phyloP scores from a whole-genome alignment of 2,329 filamentous ascomycete species.

The Cordyceps fumosorosea region DNA sequence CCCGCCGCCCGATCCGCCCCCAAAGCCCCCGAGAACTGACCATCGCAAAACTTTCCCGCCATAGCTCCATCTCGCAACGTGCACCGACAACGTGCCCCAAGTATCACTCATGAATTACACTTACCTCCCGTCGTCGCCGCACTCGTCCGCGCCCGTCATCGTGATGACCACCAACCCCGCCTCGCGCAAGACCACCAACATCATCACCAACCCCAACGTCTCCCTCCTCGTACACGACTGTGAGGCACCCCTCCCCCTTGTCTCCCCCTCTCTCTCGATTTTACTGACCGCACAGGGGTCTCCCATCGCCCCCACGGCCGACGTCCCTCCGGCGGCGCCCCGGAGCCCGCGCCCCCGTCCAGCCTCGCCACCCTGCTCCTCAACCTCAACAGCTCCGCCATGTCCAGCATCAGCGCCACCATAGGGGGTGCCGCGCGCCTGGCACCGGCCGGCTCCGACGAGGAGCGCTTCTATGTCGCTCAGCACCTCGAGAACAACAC shows the following conservation, averaged over 20 bases:
- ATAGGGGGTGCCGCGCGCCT: conserved; percentile 84
- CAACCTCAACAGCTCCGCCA: conserved; percentile 82
- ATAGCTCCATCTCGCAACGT: conserved; percentile 93
- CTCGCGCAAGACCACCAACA: conserved; percentile 74
- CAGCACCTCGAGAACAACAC: conserved; percentile 89
- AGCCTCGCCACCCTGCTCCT: conserved; percentile 77
- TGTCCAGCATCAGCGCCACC: conserved; percentile 85
- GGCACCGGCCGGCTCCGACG: conserved; percentile 64
- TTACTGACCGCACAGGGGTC: conserved; percentile 51
- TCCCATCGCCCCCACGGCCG: conserved; percentile 73
- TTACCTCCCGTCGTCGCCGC: conserved; percentile 76
- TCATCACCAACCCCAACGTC: conserved; percentile 77
- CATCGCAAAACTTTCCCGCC: neutral
- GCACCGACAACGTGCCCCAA: conserved; percentile 74
- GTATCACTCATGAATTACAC: conserved; percentile 99
- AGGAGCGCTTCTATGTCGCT: conserved; percentile 78
- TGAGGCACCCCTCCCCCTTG: conserved; percentile 22
- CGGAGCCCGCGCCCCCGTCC: conserved; percentile 58
- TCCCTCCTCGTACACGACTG: conserved; percentile 95
- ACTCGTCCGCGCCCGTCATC: conserved; percentile 68
- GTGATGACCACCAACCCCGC: conserved; percentile 86
- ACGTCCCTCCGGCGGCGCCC: conserved; percentile 54
- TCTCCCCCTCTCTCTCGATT: neutral
- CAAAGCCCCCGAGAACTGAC: neutral
- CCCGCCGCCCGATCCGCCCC: conserved; percentile 11